Evolutionary conservation across 2,329 filamentous ascomycete species (phyloP), one percentile per base, ranked within the genome.

Genomic region (Ophiocordyceps robertsii): DNA sequence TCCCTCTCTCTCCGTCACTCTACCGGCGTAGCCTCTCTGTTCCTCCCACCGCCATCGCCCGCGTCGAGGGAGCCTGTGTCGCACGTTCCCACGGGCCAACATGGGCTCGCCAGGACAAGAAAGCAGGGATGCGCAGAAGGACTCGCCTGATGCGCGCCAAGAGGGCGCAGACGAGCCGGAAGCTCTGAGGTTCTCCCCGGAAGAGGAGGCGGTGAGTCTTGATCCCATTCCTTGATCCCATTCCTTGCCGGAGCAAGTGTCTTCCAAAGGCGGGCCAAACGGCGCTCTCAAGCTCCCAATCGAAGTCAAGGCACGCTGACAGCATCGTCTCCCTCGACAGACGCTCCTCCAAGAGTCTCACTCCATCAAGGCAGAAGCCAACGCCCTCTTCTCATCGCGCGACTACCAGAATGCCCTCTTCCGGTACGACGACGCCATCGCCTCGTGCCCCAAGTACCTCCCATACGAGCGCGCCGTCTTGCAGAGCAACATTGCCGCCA

Each of bases 381-480:
- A 95, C 57, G 62, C 73, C 6, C 73, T 88, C n/a, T 96, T 95
- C 63, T 68, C 73, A 1, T 72, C 75, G 3, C 74, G 75, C 36
- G 75, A 80, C 47, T 92, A 83, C 62, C 74, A 81, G 43, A 78
- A 82, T 47, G 90, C 90, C 35, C 81, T 96, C 47, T 75, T 80
- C 50, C 82, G 75, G 46, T 96, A 96, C 64, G 82, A 88, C 54
- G 77, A 82, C 50, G 89, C 92, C 19, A 69, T 93, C 3, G 71
- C 77, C 12, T 74, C 80, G 8, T 89, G 86, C 54, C 90, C 90
- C 2, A 80, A 77, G 49, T 93, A 94, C 58, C 75, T 94, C 24
- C 80, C 90, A 58, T 95, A 86, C 64, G 87, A 95, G 52, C 71
- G 90, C 47, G 87, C 89, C 24, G 85, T 96, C 10, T 70, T 96